Conservation (phyloP, 805 yeast species). For the Metschnikowia kofuensis region DNA sequence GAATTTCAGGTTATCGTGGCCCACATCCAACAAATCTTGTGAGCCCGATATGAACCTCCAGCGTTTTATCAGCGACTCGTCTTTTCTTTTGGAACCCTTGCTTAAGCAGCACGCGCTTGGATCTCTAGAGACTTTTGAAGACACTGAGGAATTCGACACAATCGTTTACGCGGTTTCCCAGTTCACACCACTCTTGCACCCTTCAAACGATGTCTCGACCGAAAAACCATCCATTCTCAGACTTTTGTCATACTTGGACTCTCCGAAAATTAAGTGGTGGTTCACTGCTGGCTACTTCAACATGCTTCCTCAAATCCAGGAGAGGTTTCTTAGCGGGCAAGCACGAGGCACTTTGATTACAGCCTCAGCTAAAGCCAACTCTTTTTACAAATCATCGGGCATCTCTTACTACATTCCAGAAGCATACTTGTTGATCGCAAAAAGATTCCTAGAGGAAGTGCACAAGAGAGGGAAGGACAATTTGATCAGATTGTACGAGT, state of each 20-base stretch:
- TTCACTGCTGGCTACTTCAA: conserved; percentile 97
- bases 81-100: conserved; percentile 55
- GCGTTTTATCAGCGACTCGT: conserved; percentile 54
- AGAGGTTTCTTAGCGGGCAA: conserved; percentile 51
- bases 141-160: conserved; percentile 47
- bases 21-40: conserved; percentile 56
- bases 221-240: conserved; percentile 72
- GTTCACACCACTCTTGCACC: conserved; percentile 73
- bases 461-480: conserved; percentile 36
- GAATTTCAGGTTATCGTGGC: conserved; percentile 71
- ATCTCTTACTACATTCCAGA: conserved; percentile 78
- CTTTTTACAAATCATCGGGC: conserved; percentile 84
- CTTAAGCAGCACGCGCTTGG: conserved; percentile 43
- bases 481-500: conserved; percentile 64
- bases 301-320: conserved; percentile 71
- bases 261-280: conserved; percentile 64
- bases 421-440: conserved; percentile 78
- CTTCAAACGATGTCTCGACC: conserved; percentile 63
- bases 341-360: conserved; percentile 75
- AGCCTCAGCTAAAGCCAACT: conserved; percentile 89
- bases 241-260: conserved; percentile 54
- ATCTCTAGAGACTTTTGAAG: conserved; percentile 31
- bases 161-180: conserved; percentile 89
- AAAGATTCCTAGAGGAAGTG: conserved; percentile 59
- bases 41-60: conserved; percentile 61